Evolutionary conservation across 371 early-diverging fungal species (phyloP), one percentile per base, ranked within the genome.

Genomic region (Saksenaea vasiformis): DNA sequence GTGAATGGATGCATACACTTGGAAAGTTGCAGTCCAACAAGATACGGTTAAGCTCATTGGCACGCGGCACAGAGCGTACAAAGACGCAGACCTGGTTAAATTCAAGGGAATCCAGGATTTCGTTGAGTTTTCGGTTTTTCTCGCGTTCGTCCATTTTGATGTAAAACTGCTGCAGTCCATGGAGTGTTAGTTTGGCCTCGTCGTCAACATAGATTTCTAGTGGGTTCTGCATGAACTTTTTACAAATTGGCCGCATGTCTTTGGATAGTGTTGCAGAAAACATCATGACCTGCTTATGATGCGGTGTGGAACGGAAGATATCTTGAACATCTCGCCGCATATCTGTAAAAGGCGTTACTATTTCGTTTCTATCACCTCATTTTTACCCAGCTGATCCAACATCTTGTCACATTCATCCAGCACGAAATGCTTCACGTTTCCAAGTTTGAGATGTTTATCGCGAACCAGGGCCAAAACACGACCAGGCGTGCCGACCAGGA

Each of bases 321-420:
- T 94, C 95, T 76, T 98, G 98, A 11, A 98, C 94, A 78, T 97
- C 97, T 53, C 92, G 86, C 64, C 99, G 93, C 98, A 98, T 98
- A 67, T 96, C 97, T 91, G 66, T n/a, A 14, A 60, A 4, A n/a
- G 31, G 5, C 31, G 26, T 35, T 37, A 59, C 43, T 34, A 31
- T 27, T 14, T 15, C 38, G 1, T 44, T 11, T 51, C 11, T 13
- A 22, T 22, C 22, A 10, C 15, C 5, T n/a, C 2, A 11, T 39
- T 11, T 89, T 78, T 88, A 95, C 95, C 94, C 41, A 93, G 75
- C 44, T 87, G 82, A 53, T 96, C 96, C 53, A 98, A 76, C 89
- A 98, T 93, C 84, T 97, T 95, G 84, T 99, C 99, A 79, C 98
- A 99, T 84, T 99, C 99, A 76, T 99, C 99, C 28, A 99, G 83